Percentiles rank a stretch among this genome's conserved stretches.
These are phyloP conservation scores for Senecio squalidus DNA, from an alignment of 140 eudicot genomes.

Conservation along the genomic window DNA sequence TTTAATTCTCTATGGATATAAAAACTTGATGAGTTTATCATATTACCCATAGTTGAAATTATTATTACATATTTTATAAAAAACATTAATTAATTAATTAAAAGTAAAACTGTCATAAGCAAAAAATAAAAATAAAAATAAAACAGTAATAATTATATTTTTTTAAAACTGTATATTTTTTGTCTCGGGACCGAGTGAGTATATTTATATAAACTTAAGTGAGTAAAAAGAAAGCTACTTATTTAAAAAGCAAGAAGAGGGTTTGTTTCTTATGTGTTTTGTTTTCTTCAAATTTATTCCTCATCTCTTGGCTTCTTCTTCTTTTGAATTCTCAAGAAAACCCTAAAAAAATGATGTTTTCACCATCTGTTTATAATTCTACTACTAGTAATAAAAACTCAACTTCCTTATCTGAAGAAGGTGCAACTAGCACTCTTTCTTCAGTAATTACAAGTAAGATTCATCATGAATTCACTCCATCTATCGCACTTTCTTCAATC, in stretches of 20 bases:
- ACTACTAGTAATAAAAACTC: slow-evolving; percentile 37
- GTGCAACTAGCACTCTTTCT: slow-evolving; percentile 33
- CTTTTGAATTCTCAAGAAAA: slow-evolving; percentile 17
- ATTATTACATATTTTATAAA: no score
- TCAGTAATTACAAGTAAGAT: slow-evolving; percentile 37
- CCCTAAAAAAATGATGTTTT: slow-evolving; percentile 41
- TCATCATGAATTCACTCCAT: slow-evolving; percentile 37
- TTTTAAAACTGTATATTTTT: no score
- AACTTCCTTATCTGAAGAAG: slow-evolving; percentile 55
- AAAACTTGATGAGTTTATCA: no score
- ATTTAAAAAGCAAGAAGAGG: slow-evolving; percentile 21
- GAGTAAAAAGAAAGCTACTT: slow-evolving; percentile 33
- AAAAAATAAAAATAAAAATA: no score
- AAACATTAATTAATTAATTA: no score
- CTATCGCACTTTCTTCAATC: slow-evolving; percentile 23
- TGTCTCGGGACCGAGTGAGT: no score
- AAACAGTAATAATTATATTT: no score
- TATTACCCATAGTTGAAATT: no score
- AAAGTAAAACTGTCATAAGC: no score
- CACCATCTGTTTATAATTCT: slow-evolving; percentile 32
- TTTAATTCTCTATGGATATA: no score
- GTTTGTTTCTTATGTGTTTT: slow-evolving; percentile 25
- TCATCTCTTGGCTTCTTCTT: slow-evolving; percentile 39
- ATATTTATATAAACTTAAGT: neutral
- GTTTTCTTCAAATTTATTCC: slow-evolving; percentile 26